A percentile compares a stretch with the other conserved stretches of the same genome.
These are phyloP conservation scores for Aspergillus latus DNA, from an alignment of 2,329 filamentous ascomycete species.

Conservation along the genomic window DNA sequence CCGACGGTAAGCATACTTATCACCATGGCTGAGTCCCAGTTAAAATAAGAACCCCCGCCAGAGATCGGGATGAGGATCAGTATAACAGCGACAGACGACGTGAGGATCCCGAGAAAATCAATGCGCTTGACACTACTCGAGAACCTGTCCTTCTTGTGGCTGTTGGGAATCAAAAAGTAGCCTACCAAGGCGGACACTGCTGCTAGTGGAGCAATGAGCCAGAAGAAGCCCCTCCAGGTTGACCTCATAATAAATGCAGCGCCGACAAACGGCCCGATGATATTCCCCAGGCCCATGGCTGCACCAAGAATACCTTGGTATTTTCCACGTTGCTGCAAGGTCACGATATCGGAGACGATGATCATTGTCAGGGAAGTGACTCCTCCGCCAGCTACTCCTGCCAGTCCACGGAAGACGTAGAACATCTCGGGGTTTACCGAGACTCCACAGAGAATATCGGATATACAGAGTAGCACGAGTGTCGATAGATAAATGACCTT, in stretches of 20 bases:
- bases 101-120: conserved; percentile 59
- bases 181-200: conserved; percentile 49
- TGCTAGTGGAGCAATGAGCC: conserved; percentile 54
- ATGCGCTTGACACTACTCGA: conserved; percentile 41
- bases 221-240: conserved; percentile 51
- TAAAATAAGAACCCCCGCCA: conserved; percentile 60
- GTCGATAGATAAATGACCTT: conserved; percentile 59
- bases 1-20: conserved; percentile 60
- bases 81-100: conserved; percentile 57
- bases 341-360: conserved; percentile 61
- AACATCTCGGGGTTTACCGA: conserved; percentile 57
- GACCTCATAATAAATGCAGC: conserved; percentile 46
- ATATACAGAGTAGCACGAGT: conserved; percentile 54
- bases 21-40: conserved; percentile 57
- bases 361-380: conserved; percentile 61
- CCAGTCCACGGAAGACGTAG: conserved; percentile 61
- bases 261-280: conserved; percentile 49
- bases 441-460: conserved; percentile 61
- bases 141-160: conserved; percentile 49
- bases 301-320: conserved; percentile 51
- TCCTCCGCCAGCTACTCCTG: conserved; percentile 62
- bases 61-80: conserved; percentile 65
- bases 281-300: conserved; percentile 48
- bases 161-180: conserved; percentile 54
- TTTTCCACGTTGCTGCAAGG: conserved; percentile 59